Conservation (phyloP, 495 filamentous ascomycete genomes). For the Tuber aestivum region DNA sequence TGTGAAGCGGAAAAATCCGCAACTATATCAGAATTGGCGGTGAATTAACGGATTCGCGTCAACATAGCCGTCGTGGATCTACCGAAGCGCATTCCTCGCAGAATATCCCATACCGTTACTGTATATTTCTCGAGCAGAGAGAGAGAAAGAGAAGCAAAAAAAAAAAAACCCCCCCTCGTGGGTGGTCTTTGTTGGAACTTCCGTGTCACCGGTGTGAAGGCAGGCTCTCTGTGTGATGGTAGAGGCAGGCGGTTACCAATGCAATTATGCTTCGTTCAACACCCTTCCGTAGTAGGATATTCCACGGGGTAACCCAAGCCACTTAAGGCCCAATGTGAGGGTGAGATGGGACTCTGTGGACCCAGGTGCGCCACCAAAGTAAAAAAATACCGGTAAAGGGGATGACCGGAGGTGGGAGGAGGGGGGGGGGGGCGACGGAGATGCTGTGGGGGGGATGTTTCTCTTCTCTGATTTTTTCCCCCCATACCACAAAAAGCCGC, state of each 20-base stretch:
- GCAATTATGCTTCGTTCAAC: background rate
- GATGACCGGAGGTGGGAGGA: background rate
- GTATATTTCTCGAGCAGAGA: constrained; percentile 7
- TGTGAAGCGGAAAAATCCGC: constrained; percentile 20
- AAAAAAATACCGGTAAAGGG: background rate
- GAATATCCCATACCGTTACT: constrained; percentile 31
- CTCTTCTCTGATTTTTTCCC: background rate
- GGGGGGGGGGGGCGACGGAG: background rate
- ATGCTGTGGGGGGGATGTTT: background rate
- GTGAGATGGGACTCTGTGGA: background rate
- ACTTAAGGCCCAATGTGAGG: background rate
- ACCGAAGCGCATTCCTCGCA: constrained; percentile 28
- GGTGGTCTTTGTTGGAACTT: background rate
- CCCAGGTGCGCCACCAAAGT: background rate
- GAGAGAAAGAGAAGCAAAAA: background rate
- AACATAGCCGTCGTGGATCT: constrained; percentile 28
- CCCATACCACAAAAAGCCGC: background rate
- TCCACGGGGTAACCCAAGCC: background rate
- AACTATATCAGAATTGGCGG: constrained; percentile 37
- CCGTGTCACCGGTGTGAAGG: background rate
- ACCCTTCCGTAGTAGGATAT: background rate
- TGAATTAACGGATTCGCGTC: constrained; percentile 34
- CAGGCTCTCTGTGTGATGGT: background rate
- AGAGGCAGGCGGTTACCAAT: background rate
- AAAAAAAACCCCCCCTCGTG: background rate